These are phyloP conservation scores for Kodamaea fukazawae DNA, from an alignment of 805 yeast species.

Conservation along the genomic window DNA sequence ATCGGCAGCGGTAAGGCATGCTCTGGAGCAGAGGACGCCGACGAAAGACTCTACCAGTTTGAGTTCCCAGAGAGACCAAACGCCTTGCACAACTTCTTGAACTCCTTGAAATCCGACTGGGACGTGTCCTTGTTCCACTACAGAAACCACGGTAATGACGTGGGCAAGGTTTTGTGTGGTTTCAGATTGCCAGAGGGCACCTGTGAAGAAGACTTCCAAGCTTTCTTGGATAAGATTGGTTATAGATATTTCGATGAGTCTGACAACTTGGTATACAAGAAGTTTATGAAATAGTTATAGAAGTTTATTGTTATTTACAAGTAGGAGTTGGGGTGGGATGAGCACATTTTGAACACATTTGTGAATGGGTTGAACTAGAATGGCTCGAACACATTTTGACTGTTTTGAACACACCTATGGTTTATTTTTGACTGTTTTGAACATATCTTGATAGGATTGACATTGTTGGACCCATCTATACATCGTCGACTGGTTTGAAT, in stretches of 20 bases:
- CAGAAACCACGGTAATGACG: constrained; percentile 94
- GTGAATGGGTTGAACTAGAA: too few relatives aligned
- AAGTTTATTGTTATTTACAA: too few relatives aligned
- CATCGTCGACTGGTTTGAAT: too few relatives aligned
- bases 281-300: constrained; percentile 47
- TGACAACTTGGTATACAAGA: constrained; percentile 79
- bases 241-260: constrained; percentile 81
- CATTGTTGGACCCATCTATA: too few relatives aligned
- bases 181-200: constrained; percentile 72
- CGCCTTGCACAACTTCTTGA: constrained; percentile 79
- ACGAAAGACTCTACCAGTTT: constrained; percentile 78
- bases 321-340: too few relatives aligned
- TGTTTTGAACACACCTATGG: too few relatives aligned
- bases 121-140: constrained; percentile 93
- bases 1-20: constrained; percentile 80
- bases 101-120: constrained; percentile 73
- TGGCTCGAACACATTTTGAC: too few relatives aligned
- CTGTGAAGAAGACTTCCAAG: constrained; percentile 61
- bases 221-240: constrained; percentile 67
- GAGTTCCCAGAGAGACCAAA: constrained; percentile 99
- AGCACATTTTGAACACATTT: too few relatives aligned
- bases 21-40: constrained; percentile 29
- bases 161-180: constrained; percentile 91
- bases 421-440: too few relatives aligned
- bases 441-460: too few relatives aligned